phyloP scores from a whole-genome alignment of 345 rosid genomes.

The Isatis tinctoria region DNA sequence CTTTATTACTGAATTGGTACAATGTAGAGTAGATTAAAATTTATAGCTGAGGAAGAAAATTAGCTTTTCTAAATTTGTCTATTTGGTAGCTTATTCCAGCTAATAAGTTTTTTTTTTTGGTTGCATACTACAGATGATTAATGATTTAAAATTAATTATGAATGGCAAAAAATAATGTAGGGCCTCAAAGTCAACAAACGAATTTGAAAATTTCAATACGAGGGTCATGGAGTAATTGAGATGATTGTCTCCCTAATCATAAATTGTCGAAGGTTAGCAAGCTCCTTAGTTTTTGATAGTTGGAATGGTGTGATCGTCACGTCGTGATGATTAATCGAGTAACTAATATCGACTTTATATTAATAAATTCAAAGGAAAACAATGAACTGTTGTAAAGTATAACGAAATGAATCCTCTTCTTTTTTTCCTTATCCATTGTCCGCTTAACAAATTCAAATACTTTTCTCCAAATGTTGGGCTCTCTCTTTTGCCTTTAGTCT shows the following conservation, averaged over 20 bases:
- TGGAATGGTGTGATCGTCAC: constrained; percentile 29
- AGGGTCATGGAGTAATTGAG: neutral
- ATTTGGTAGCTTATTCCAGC: neutral
- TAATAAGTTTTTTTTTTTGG: neutral
- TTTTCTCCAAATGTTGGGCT: neutral
- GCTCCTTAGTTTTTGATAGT: constrained; percentile 2
- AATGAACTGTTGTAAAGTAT: neutral
- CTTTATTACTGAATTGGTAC: neutral
- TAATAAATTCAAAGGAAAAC: neutral
- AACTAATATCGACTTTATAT: no score
- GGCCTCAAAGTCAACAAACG: constrained; percentile 12
- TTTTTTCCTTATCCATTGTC: neutral
- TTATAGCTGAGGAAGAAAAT: neutral
- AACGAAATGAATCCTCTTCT: no score
- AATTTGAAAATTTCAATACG: neutral
- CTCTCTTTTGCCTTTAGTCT: constrained; percentile 4
- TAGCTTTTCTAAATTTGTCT: neutral
- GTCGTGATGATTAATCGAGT: constrained; percentile 15
- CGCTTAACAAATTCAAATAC: neutral
- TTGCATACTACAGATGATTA: neutral
- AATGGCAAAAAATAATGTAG: constrained; percentile 6
- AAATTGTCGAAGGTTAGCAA: constrained; percentile 17
- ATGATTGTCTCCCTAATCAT: constrained; percentile 8
- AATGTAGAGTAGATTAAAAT: neutral
- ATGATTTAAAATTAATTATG: neutral